Base-by-base conservation (phyloP, 2,329 filamentous ascomycete genomes). In the Teratosphaeria gauchensis region DNA sequence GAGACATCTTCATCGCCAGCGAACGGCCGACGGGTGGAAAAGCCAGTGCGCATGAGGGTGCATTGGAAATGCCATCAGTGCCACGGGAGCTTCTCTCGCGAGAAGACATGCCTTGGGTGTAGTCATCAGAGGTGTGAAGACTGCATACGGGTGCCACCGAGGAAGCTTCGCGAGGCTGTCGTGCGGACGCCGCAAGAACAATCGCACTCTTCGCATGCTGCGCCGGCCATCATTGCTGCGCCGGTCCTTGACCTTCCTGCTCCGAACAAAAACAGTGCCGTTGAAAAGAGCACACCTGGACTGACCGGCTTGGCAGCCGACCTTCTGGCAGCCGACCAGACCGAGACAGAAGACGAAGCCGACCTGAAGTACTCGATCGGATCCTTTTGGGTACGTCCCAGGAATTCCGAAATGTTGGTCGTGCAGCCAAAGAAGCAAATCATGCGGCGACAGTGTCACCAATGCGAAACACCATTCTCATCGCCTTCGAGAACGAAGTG, bases 31-130 rank as follows among this genome's bases (percentile, higher is more conserved):
- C 67, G 68, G 28, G 65, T 70, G 4, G 68, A 70, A 55, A 90
- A 89, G 76, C 82, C 87, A 12, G 88, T 90, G 64, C 84, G 87
- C 59, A 88, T 92, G 82, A 84, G 88, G 57, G 83, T 91, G 56
- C 87, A 89, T 71, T 84, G 86, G 65, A 86, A 82, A 62, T 96
- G 92, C 74, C 92, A 96, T 74, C 81, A 83, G 65, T 96, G 92
- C 77, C 82, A 85, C 59, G 83, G 86, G 14, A 82, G 82, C 28
- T 95, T 92, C 71, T 86, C 87, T 58, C 74, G 82, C 21, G 83
- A 86, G 67, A 90, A 87, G 75, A 79, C 87, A 60, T 96, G 92
- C 74, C 74, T 80, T 63, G 83, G 83, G 64, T 96, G 92, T 76
- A 81, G 88, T 65, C 92, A 96, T 75, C 78, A 79, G 53, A 84